Evolutionary conservation across 2,329 filamentous ascomycete genomes (phyloP).

Genomic region (Cladophialophora carrionii): DNA sequence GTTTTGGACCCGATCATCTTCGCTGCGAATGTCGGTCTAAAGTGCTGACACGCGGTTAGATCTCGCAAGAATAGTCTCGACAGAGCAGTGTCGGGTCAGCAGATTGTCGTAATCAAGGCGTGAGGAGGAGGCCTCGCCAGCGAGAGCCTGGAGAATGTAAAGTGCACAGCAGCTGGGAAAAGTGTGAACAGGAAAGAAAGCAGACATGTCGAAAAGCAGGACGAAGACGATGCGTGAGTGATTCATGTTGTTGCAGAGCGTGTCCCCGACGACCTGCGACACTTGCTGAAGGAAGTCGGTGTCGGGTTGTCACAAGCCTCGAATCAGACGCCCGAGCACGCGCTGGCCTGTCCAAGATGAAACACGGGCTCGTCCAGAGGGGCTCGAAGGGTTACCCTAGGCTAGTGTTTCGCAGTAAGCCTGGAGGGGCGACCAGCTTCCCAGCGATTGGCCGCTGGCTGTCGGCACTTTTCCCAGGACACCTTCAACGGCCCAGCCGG

Average conservation of each 20-base stretch:
- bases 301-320: conserved; percentile 16
- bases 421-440: neutral
- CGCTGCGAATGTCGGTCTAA: neutral
- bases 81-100: conserved; percentile 3
- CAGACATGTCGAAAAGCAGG: conserved; percentile 8
- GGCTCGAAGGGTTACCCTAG: conserved; percentile 1
- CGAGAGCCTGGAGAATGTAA: conserved; percentile 2
- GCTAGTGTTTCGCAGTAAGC: conserved; percentile 21
- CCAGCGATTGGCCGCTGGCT: conserved; percentile 12
- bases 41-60: conserved; percentile 1
- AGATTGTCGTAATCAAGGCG: neutral
- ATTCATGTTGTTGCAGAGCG: conserved; percentile 12
- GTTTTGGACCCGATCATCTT: conserved; percentile 29
- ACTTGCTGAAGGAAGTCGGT: conserved; percentile 23
- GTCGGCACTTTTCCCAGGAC: conserved; percentile 5
- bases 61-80: neutral
- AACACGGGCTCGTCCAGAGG: conserved; percentile 17
- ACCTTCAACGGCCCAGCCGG: conserved; percentile 6
- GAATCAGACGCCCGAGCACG: conserved; percentile 24
- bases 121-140: neutral
- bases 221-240: conserved; percentile 6
- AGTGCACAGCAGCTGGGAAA: conserved; percentile 5
- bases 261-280: conserved; percentile 22
- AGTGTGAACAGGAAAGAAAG: conserved; percentile 7
- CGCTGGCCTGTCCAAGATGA: conserved; percentile 19